Evolutionary conservation across 1,284 basidiomycete genomes (phyloP).

Genomic region (Lentinula novae-zelandiae): DNA sequence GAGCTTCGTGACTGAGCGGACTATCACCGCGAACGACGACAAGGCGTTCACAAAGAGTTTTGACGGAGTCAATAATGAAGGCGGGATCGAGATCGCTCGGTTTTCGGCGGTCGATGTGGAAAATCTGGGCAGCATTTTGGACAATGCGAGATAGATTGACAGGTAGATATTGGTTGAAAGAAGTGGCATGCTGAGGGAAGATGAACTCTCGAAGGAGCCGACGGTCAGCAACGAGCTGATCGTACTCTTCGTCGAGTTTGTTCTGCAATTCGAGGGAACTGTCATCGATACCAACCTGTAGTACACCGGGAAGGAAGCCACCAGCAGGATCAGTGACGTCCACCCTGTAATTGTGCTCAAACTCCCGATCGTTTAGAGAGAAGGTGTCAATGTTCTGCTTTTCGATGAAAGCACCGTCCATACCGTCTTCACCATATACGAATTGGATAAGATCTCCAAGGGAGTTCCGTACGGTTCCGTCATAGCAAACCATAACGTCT

Average conservation of each 20-base stretch:
- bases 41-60: constrained; percentile 67
- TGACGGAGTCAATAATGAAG: constrained; percentile 82
- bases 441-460: constrained; percentile 95
- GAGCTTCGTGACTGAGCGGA: constrained; percentile 68
- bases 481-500: constrained; percentile 97
- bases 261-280: constrained; percentile 87
- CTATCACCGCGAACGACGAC: constrained; percentile 89
- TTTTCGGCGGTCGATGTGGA: constrained; percentile 93
- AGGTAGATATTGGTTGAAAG: constrained; percentile 77
- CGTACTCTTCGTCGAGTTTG: constrained; percentile 87
- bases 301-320: constrained; percentile 75
- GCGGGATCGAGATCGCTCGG: constrained; percentile 89
- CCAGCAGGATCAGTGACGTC: constrained; percentile 83
- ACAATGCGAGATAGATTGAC: constrained; percentile 95
- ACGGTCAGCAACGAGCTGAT: constrained; percentile 76
- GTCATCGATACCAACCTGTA: constrained; percentile 95
- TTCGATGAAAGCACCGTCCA: constrained; percentile 98
- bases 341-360: constrained; percentile 89
- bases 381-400: constrained; percentile 91
- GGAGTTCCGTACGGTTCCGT: constrained; percentile 97
- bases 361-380: constrained; percentile 78
- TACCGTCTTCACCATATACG: constrained; percentile 97
- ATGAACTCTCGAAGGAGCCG: constrained; percentile 76
- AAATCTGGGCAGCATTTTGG: constrained; percentile 95
- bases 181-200: constrained; percentile 77